phyloP scores from a whole-genome alignment of 2,329 filamentous ascomycete genomes.

The Bretziella fagacearum region DNA sequence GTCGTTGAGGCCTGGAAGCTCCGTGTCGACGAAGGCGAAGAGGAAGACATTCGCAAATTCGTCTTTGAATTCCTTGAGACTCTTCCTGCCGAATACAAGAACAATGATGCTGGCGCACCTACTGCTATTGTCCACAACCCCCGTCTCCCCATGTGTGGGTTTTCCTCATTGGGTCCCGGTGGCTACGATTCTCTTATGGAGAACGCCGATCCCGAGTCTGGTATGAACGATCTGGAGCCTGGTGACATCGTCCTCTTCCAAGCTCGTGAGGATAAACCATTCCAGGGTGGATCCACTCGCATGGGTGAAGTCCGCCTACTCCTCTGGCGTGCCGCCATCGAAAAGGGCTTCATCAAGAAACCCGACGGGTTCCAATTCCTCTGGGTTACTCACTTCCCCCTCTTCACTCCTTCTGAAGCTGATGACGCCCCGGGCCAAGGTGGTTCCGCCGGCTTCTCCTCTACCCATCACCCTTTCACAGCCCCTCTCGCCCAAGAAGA shows the following conservation, averaged over 20 bases:
- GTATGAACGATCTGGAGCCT: conserved; percentile 31
- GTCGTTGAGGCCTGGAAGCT: conserved; percentile 62
- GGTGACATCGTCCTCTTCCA: conserved; percentile 73
- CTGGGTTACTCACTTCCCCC: conserved; percentile 82
- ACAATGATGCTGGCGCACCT: conserved; percentile 61
- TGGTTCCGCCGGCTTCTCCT: conserved; percentile 59
- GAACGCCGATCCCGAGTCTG: conserved; percentile 16
- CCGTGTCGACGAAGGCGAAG: conserved; percentile 32
- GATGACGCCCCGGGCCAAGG: conserved; percentile 55
- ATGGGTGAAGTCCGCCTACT: conserved; percentile 57
- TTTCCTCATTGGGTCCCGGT: conserved; percentile 50
- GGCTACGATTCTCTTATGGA: conserved; percentile 20
- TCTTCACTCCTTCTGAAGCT: conserved; percentile 58
- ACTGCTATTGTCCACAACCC: conserved; percentile 63
- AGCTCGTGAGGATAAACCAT: conserved; percentile 49
- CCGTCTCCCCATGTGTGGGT: conserved; percentile 54
- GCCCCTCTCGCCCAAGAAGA: conserved; percentile 59
- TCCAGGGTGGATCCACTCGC: conserved; percentile 53
- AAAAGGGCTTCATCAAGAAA: conserved; percentile 36
- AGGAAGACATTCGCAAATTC: conserved; percentile 41
- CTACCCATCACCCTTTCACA: conserved; percentile 93
- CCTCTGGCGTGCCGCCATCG: conserved; percentile 51
- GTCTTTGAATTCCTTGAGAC: conserved; percentile 52
- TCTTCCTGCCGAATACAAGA: conserved; percentile 40
- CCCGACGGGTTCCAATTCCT: conserved; percentile 45